These are phyloP conservation scores for Cystobasidium slooffiae DNA, from an alignment of 1,284 basidiomycete species.

Conservation along the genomic window DNA sequence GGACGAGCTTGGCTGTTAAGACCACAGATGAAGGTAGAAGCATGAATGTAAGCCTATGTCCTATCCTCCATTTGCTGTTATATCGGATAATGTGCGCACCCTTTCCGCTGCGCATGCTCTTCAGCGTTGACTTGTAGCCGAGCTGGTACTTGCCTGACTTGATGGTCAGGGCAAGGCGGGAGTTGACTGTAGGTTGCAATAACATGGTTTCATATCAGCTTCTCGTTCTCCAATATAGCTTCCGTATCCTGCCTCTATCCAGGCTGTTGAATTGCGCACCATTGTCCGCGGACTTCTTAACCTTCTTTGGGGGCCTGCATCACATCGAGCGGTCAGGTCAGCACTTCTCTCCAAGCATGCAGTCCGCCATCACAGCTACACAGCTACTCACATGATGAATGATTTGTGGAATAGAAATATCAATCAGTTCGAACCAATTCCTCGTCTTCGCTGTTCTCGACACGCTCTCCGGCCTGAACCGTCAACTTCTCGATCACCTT, in stretches of 20 bases:
- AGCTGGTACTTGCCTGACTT: constrained; percentile 90
- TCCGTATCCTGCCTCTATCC: background rate
- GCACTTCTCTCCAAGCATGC: constrained; percentile 1
- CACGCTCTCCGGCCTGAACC: background rate
- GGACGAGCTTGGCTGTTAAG: constrained; percentile 86
- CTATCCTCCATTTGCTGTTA: background rate
- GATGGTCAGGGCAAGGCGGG: constrained; percentile 94
- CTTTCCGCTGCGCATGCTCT: constrained; percentile 98
- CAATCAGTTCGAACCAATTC: constrained; percentile 1
- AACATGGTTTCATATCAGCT: background rate
- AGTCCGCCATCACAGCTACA: background rate
- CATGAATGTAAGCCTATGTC: background rate
- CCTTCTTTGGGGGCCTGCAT: constrained; percentile 42
- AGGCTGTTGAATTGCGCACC: constrained; percentile 11
- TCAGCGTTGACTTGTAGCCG: constrained; percentile 96
- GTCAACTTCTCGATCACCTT: constrained; percentile 3
- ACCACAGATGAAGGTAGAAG: constrained; percentile 63
- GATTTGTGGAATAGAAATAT: background rate
- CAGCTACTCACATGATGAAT: constrained; percentile 18
- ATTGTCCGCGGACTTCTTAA: constrained; percentile 40
- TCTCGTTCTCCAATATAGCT: background rate
- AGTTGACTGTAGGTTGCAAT: constrained; percentile 63
- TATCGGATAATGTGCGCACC: constrained; percentile 66
- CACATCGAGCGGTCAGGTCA: background rate
- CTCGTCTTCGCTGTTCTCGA: constrained; percentile 6